Evolutionary conservation across 176 grass and related monocot genomes (phyloP), one percentile per base, ranked within the genome.

Genomic region (Aegilops sharonensis): DNA sequence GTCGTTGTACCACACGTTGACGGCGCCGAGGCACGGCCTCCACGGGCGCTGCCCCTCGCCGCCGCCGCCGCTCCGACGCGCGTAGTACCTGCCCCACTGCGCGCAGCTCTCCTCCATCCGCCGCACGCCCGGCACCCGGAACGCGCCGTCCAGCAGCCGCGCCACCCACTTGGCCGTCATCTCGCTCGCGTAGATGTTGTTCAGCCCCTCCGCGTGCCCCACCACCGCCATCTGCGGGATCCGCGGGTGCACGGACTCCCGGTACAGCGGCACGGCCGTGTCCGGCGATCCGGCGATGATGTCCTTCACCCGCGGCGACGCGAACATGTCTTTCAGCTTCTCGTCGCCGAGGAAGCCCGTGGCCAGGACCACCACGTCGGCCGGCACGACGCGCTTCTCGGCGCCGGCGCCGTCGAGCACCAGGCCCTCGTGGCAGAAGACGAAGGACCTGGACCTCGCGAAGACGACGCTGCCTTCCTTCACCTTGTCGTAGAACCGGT

Each of bases 1-100:
- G 79, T 97, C 94, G 32, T 89, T 94, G 81, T 94, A 92, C 92
- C 92, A 97, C 65, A 92, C 87, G 77, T 79, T 79, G 9, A 94
- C 63, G 4, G 20, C 56, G 8, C 71, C 76, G 4, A 97, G 30
- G 71, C 92, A 92, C 12, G 92, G 79, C 64, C 85, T 21, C 23
- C 85, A 68, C 24, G 69, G 86, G 5, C 77, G 35, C 35, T 81
- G 71, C 4, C 40, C 57, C 12, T 23, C 77, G 3, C n/a, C 43
- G 75, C 77, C 77, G 59, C 35, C 36, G 74, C 13, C 72, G 68
- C 80, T 76, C 79, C 80, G 32, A 35, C 56, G 82, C 85, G 85
- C 88, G 88, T 78, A 75, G 93, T 9, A 47, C 23, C 77, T 48
- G n/a, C 87, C 83, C 94, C 94, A 97, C 83, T 94, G 88, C 35